A percentile compares a stretch with the other conserved stretches of the same genome.
phyloP scores from a whole-genome alignment of 1,284 basidiomycete genomes.

The Moesziomyces antarcticus region DNA sequence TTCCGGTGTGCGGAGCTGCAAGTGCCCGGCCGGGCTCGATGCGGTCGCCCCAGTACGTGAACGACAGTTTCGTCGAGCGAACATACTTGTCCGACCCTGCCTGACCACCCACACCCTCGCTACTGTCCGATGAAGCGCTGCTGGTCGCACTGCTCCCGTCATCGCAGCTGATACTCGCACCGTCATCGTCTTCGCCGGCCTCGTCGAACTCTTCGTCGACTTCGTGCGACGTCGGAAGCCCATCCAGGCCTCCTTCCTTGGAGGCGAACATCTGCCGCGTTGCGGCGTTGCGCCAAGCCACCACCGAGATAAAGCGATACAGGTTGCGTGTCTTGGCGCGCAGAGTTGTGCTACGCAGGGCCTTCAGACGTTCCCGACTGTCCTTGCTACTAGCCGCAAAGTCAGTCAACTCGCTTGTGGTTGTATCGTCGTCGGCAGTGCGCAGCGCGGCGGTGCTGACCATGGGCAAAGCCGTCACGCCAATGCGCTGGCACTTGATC shows the following conservation, averaged over 20 bases:
- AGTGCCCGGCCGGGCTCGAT: conserved; percentile 44
- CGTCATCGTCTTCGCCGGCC: conserved; percentile 23
- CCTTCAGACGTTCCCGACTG: conserved; percentile 57
- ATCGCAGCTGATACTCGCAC: conserved; percentile 22
- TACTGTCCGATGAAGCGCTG: conserved; percentile 32
- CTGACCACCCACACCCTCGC: conserved; percentile 43
- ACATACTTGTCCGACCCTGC: conserved; percentile 48
- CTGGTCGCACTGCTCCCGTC: conserved; percentile 17
- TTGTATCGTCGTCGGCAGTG: conserved; percentile 5
- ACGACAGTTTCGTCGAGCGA: conserved; percentile 56
- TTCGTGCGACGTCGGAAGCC: conserved; percentile 43
- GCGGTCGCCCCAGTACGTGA: conserved; percentile 58
- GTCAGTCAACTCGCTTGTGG: conserved; percentile 20
- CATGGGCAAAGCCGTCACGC: conserved; percentile 86
- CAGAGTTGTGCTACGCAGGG: conserved; percentile 55
- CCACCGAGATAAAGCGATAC: conserved; percentile 58
- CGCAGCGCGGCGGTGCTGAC: conserved; percentile 72
- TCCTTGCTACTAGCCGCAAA: conserved; percentile 56
- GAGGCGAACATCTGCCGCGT: conserved; percentile 4
- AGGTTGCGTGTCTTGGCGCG: conserved; percentile 59
- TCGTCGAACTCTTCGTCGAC: conserved; percentile 51
- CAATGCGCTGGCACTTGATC: conserved; percentile 87
- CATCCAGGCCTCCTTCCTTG: conserved; percentile 15
- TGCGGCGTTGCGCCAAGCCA: conserved; percentile 46
- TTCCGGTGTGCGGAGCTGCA: conserved; percentile 6